Base-by-base conservation (phyloP, 805 yeast species). In the Metschnikowia shivogae region DNA sequence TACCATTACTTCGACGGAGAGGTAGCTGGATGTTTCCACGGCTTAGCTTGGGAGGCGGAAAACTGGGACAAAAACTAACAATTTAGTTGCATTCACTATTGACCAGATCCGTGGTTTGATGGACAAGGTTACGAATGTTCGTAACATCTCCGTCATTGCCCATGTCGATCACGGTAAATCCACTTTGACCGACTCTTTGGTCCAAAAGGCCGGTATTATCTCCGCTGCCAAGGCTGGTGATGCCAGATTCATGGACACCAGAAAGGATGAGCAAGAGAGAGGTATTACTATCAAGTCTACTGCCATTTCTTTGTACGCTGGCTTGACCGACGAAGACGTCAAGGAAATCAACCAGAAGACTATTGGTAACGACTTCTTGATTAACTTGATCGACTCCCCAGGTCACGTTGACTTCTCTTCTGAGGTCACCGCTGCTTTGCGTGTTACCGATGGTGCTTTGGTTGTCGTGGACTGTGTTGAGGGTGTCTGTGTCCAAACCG, bases 391-490 rank as follows among this genome's bases (percentile, higher is more conserved):
- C 66, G 99, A 92, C 77, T 93, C 99, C 63, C 99, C 99, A 78
- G 99, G 99, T 87, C 99, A 92, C 97, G 98, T 92, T 83, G 99
- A 92, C 80, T 92, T 92, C 90, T 89, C 97, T 56, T 93, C 98
- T 62, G 99, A 92, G 79, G 99, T 92, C 68, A 93, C 98, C 69
- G 98, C 98, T 65, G 99, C 99, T 76, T 85, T 92, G 70, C 90
- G 99, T 81, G 98, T 92, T 67, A 93, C 98, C 62, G 99, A 92
- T 73, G 99, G 99, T 89, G 98, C 99, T 71, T 82, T 92, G 70
- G 98, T 92, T 65, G 99, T 92, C 64, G 98, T 92, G 70, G 98
- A 93, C 78, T 84, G 95, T 78, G 90, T 92, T 73, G 98, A 93
- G 78, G 99, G 99, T 90, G 99, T 92, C 71, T 93, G 98, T 85